These are phyloP conservation scores for Lotus japonicus DNA, from an alignment of 306 rosid species.

Conservation along the genomic window DNA sequence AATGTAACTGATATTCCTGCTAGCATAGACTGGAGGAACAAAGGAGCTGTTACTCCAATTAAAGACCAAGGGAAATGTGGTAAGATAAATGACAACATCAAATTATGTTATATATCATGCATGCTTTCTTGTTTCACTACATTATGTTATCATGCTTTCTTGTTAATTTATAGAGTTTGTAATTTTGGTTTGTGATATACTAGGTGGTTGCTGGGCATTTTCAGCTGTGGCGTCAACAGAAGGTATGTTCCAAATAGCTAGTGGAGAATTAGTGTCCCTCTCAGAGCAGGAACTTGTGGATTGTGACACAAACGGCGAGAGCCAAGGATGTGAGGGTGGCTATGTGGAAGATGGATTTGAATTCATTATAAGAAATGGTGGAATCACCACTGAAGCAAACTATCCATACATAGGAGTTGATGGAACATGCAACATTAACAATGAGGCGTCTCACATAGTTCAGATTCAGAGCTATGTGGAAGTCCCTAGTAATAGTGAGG, in stretches of 20 bases:
- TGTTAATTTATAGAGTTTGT: not conserved
- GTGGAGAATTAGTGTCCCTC: slow-evolving; percentile 6
- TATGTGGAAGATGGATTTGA: not conserved
- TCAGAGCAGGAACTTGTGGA: slow-evolving; percentile 26
- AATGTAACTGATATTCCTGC: not conserved
- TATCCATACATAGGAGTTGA: slow-evolving; percentile 12
- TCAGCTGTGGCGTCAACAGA: slow-evolving; percentile 9
- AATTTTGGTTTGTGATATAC: not conserved
- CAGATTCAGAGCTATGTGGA: not conserved
- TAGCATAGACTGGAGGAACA: slow-evolving; percentile 7
- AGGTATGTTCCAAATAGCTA: not conserved
- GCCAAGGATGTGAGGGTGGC: slow-evolving; percentile 18
- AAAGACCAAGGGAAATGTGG: slow-evolving; percentile 26
- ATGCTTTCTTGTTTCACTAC: not conserved
- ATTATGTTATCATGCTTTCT: not conserved
- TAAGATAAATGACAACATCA: not conserved
- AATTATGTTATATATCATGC: not conserved
- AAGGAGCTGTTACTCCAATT: slow-evolving; percentile 20
- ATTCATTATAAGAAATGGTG: slow-evolving; percentile 4
- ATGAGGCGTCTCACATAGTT: not conserved
- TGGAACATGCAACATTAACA: not conserved
- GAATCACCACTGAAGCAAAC: slow-evolving; percentile 15
- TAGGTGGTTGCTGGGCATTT: slow-evolving; percentile 27
- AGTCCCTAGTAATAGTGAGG: slow-evolving; percentile 17
- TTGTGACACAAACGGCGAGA: not conserved